Base-by-base conservation (phyloP, 2,329 filamentous ascomycete genomes). In the Colletotrichum horii region DNA sequence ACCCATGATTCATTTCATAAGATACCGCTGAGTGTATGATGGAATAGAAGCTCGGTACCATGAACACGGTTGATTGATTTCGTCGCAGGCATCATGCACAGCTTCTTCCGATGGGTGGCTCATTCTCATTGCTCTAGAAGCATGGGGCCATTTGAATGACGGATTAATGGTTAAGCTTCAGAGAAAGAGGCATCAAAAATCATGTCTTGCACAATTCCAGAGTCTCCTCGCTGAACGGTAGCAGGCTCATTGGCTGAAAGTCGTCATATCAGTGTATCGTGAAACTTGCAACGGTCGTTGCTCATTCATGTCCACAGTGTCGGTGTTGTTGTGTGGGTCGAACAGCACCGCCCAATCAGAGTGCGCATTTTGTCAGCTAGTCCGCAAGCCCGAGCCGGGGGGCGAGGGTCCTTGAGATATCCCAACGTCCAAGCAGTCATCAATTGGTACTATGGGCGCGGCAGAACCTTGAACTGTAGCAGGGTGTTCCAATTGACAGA, bases 401-500 rank as follows among this genome's bases (percentile, higher is more conserved):
- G 43, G 61, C 43, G 43, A 75, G n/a, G 72, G 52, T 61, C 55
- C 43, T 68, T 15, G 36, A 28, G 34, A 74, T 69, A 64, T 65
- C 58, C 43, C 48, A 69, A 69, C 30, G 34, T 36, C 61, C 32
- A 69, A 73, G 30, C n/a, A 30, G 74, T 74, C 64, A 66, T 75
- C 58, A 65, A 74, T 74, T 66, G 74, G 36, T 69, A 60, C 62
- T 67, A 43, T 75, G 56, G 55, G 28, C 69, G 73, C 61, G 22
- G 70, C 65, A 36, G 28, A 69, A 76, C 64, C 70, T 65, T 52
- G 60, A 48, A 34, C n/a, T 65, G 67, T 75, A 76, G 75, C 55
- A 75, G 66, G 66, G 66, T 70, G 60, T 74, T 75, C 65, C 75
- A 75, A 76, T 76, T 76, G 74, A 75, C 65, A 69, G 74, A 68